Evolutionary conservation across 805 yeast species (phyloP), one percentile per base, ranked within the genome.

Genomic region (Wickerhamomyces queroliae): DNA sequence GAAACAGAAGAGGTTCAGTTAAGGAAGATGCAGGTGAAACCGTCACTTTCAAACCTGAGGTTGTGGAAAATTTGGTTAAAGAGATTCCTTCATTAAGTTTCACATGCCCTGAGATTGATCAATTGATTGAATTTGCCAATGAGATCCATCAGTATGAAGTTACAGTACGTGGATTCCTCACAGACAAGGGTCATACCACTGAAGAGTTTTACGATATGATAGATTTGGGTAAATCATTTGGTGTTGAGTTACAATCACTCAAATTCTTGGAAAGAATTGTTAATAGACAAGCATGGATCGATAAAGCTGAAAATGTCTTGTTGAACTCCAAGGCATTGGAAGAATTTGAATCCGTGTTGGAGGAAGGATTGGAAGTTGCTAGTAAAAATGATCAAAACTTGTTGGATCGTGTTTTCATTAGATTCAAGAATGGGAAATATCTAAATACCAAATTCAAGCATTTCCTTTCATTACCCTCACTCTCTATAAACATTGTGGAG

Each of bases 201-300:
- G 66, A 63, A 13, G 83, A 80, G 20, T 67, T 77, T 36, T 60
- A 66, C 27, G 78, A 74, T 30, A 55, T 82, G 54, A 70, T 80
- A 19, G 71, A 67, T 33, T 56, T 76, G 27, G 91, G 90, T 2
- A 64, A 67, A 41, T 68, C 79, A 3, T 74, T 81, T 51, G 84
- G 84, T 4, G 56, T 84, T 28, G 68, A 64, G 6, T 55, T 83
- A 13, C 72, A 76, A 3, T 70, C 80, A 5, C 53, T 66, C 11
- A 67, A 66, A 19, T 40, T 63, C 16, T 56, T 74, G 35, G 68
- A 64, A 35, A 56, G 61, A 24, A 51, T 71, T 4, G 56, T 66
- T 10, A 47, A 59, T 23, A 62, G 70, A 42, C 48, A 59, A 33
- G 48, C 48, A 16, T 74, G 80, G 78, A 25, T 66, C 18, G 58